phyloP scores from a whole-genome alignment of 192 early-diverging fungal species.

The Dispira parvispora region DNA sequence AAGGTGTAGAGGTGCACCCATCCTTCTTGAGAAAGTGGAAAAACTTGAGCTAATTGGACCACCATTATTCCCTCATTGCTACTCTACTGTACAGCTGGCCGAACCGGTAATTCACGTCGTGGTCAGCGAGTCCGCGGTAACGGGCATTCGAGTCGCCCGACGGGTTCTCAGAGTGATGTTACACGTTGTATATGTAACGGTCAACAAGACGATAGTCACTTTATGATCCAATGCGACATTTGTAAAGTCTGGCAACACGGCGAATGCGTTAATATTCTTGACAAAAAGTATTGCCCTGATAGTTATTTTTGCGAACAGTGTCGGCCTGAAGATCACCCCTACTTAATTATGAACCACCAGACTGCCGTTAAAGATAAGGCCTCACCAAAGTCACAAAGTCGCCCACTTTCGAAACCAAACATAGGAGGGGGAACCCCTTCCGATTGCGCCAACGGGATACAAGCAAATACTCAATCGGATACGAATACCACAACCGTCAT shows the following conservation, averaged over 20 bases:
- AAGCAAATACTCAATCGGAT: neutral
- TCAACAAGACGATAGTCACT: conserved; percentile 33
- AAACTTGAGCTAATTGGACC: no score
- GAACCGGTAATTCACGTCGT: neutral
- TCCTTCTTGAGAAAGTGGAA: no score
- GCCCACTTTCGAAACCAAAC: no score
- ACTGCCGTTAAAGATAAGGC: neutral
- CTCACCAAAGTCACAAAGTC: no score
- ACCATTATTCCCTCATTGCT: neutral
- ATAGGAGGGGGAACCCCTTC: no score
- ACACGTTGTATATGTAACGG: conserved; percentile 29
- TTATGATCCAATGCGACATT: conserved; percentile 88
- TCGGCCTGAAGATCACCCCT: conserved; percentile 60
- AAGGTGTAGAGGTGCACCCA: no score
- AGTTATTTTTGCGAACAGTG: conserved; percentile 90
- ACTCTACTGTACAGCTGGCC: neutral
- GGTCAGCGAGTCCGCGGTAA: conserved; percentile 3
- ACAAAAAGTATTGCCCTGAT: conserved; percentile 60
- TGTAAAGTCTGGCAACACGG: conserved; percentile 93
- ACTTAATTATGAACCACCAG: conserved; percentile 17
- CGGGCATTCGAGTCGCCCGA: no score
- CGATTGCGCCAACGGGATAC: no score
- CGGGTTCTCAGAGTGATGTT: conserved; percentile 12
- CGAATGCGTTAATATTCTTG: conserved; percentile 69
- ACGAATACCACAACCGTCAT: neutral